A percentile compares a stretch with the other conserved stretches of the same genome.
phyloP scores from a whole-genome alignment of 1,139 yeast genomes.

The Sugiyamaella xylanicola region DNA sequence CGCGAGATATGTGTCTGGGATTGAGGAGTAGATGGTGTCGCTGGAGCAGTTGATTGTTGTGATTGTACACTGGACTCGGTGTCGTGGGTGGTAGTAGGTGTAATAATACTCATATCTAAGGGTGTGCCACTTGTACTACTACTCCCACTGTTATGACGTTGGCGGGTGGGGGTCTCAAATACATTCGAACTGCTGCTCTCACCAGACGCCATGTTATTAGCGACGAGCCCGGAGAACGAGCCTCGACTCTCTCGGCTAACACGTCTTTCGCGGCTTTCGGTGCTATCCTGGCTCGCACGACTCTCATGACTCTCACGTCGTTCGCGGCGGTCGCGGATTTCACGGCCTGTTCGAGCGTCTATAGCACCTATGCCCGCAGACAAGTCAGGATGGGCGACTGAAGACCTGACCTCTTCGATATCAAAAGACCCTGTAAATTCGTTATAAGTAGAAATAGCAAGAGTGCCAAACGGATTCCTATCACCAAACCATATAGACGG shows the following conservation, averaged over 20 bases:
- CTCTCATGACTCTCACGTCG: not conserved
- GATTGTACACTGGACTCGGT: not conserved
- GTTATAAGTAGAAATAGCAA: constrained; percentile 35
- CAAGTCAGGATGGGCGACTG: not conserved
- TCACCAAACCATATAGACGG: constrained; percentile 40
- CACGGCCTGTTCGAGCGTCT: not conserved
- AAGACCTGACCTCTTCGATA: constrained; percentile 22
- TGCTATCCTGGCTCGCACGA: not conserved
- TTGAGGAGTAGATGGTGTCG: not conserved
- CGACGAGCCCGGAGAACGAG: not conserved
- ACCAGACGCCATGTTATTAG: not conserved
- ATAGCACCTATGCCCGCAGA: not conserved
- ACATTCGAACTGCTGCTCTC: not conserved
- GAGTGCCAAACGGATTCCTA: constrained; percentile 34
- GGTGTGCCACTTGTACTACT: not conserved
- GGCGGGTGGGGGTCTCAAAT: not conserved
- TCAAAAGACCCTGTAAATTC: constrained; percentile 29
- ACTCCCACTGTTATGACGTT: not conserved
- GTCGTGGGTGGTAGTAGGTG: not conserved
- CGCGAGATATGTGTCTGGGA: constrained; percentile 7
- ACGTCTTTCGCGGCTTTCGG: not conserved
- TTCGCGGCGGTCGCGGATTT: not conserved
- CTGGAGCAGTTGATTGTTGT: not conserved
- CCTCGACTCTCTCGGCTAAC: not conserved
- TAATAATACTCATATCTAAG: not conserved